These are phyloP conservation scores for Neopestalotiopsis sp. DNA, from an alignment of 2,329 filamentous ascomycete species.

Conservation along the genomic window DNA sequence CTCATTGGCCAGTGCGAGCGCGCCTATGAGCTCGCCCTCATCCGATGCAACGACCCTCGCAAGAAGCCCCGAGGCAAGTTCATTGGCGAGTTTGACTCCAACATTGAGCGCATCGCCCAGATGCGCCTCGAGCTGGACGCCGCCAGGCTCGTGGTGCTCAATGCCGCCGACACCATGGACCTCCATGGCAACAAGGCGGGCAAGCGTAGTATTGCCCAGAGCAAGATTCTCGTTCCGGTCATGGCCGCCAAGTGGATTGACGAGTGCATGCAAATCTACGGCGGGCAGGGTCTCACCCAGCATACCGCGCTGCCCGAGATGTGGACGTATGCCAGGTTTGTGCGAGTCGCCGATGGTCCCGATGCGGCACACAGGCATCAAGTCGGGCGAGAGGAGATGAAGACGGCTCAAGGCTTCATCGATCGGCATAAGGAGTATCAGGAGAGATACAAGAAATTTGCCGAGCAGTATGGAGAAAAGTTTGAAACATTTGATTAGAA, in stretches of 20 bases:
- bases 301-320: slow-evolving; percentile 47
- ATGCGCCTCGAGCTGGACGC: slow-evolving; percentile 47
- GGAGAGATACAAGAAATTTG: slow-evolving; percentile 39
- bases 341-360: slow-evolving; percentile 47
- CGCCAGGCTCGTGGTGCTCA: slow-evolving; percentile 45
- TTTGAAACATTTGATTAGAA: slow-evolving; percentile 16
- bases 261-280: slow-evolving; percentile 49
- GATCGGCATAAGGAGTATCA: slow-evolving; percentile 41
- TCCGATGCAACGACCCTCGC: slow-evolving; percentile 41
- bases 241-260: slow-evolving; percentile 45
- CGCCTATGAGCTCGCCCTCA: slow-evolving; percentile 45
- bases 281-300: slow-evolving; percentile 46
- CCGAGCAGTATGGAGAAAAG: slow-evolving; percentile 37
- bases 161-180: slow-evolving; percentile 48
- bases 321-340: slow-evolving; percentile 48
- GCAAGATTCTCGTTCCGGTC: slow-evolving; percentile 47
- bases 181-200: slow-evolving; percentile 45
- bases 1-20: slow-evolving; percentile 48
- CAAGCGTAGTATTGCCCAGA: slow-evolving; percentile 40
- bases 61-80: slow-evolving; percentile 45
- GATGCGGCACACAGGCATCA: slow-evolving; percentile 48
- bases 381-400: slow-evolving; percentile 47
- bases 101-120: slow-evolving; percentile 46
- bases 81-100: slow-evolving; percentile 46
- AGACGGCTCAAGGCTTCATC: slow-evolving; percentile 41